A percentile compares a stretch with the other conserved stretches of the same genome.
These are phyloP conservation scores for Proliferodiscus dingleyae DNA, from an alignment of 2,329 filamentous ascomycete species.

Conservation along the genomic window DNA sequence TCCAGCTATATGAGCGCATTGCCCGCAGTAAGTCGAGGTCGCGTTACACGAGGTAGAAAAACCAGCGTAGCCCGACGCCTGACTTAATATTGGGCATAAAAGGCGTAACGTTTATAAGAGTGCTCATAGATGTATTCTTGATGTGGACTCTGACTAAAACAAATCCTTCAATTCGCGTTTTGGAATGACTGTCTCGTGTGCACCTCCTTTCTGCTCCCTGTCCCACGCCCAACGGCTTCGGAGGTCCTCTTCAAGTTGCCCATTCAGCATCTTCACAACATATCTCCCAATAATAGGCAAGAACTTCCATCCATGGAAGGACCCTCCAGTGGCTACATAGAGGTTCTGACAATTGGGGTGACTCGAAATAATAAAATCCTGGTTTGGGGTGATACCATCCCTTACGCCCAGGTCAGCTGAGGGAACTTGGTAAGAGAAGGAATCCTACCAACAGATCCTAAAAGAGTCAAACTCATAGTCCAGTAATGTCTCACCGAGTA, in stretches of 20 bases:
- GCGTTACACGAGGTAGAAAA: too few species aligned
- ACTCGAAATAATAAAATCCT: conserved; percentile 56
- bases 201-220: conserved; percentile 9
- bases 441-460: conserved; percentile 42
- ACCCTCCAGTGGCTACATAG: conserved; percentile 57
- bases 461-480: conserved; percentile 38
- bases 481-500: conserved; percentile 39
- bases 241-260: conserved; percentile 35
- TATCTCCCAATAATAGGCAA: conserved; percentile 59
- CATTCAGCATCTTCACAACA: conserved; percentile 45
- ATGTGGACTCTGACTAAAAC: background rate
- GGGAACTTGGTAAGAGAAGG: background rate
- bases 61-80: too few species aligned
- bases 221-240: conserved; percentile 43
- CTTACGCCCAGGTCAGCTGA: conserved; percentile 30
- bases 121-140: background rate
- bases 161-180: conserved; percentile 10
- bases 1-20: too few species aligned
- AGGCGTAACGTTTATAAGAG: too few species aligned
- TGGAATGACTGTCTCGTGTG: conserved; percentile 12
- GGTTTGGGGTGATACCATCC: conserved; percentile 57
- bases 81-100: too few species aligned
- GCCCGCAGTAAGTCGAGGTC: too few species aligned
- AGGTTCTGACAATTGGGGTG: conserved; percentile 50
- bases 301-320: conserved; percentile 63